Evolutionary conservation across 129 eudicot species (phyloP), one percentile per base, ranked within the genome.

Genomic region (Centrapalus pauciflorus): DNA sequence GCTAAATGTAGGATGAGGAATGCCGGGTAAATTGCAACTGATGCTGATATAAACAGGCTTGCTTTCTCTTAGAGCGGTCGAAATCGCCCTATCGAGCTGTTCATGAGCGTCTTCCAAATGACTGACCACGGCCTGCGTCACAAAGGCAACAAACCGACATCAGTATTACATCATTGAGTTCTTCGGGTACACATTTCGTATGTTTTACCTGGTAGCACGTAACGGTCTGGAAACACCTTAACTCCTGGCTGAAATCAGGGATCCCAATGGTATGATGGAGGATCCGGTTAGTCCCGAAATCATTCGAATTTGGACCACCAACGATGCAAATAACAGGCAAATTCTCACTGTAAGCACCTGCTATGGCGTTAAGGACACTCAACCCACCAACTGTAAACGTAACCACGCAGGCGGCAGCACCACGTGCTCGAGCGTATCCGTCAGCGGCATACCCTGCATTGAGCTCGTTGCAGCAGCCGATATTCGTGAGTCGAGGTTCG

Each of bases 391-490:
- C 92, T 13, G 92, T 85, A 51, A 85, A 85, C 8, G 92, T 85
- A 13, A 85, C 92, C 4, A 67, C 93, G 9, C 93, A 85, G 13
- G 85, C 85, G 0, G 82, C 93, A 9, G 73, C 93, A 4, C 93
- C 88, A 0, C 85, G 88, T 4, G 67, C 11, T 32, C 93, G 8
- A 0, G 93, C 93, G 10, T 85, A 85, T 0, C 93, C 93, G 32
- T 85, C 93, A 7, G 93, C 93, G 0, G 92, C 92, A 50, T 85
- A 82, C 0, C 92, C 92, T 0, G 92, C 92, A 5, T 85, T 85
- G 43, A 85, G 81, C 73, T 85, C 92, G 9, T 85, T 85, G 66
- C 91, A 85, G 52, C 91, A 85, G 0, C 91, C 92, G 38, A 85
- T 27, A 33, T 73, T 66, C 13, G 73, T 77, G 3, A 85, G 77